A percentile compares a stretch with the other conserved stretches of the same genome.
Evolutionary conservation across 768 basidiomycete genomes (phyloP).

Genomic region (Lactifluus echinatus): DNA sequence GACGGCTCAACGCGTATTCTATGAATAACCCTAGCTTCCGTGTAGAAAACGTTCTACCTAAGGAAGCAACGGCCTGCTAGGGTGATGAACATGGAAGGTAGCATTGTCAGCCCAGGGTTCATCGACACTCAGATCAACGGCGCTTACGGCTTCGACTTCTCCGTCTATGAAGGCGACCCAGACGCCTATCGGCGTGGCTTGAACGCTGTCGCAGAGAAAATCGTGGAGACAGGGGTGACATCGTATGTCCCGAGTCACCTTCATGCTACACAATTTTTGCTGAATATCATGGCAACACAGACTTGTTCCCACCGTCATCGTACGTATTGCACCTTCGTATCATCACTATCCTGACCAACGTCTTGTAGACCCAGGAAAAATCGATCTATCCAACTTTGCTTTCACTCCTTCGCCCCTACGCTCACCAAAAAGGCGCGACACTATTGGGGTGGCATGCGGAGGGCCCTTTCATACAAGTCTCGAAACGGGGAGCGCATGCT

Average conservation of each 20-base stretch:
- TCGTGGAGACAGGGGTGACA: conserved; percentile 83
- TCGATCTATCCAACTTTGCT: conserved; percentile 66
- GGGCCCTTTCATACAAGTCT: conserved; percentile 77
- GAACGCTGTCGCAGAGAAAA: conserved; percentile 60
- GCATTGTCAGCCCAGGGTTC: conserved; percentile 79
- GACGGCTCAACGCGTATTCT: not conserved
- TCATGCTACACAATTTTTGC: conserved; percentile 4
- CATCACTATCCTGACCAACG: not conserved
- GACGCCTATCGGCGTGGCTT: conserved; percentile 60
- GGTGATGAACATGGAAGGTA: conserved; percentile 62
- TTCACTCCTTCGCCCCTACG: conserved; percentile 57
- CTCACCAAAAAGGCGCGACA: conserved; percentile 54
- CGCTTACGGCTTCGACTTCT: conserved; percentile 82
- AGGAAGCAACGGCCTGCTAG: conserved; percentile 51
- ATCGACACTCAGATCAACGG: conserved; percentile 90
- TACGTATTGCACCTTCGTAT: conserved; percentile 29
- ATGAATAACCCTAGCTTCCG: not conserved
- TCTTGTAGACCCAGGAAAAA: conserved; percentile 63
- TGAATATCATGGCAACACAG: conserved; percentile 9
- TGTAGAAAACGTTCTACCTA: conserved; percentile 58
- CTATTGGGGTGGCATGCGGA: conserved; percentile 88
- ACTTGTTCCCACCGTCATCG: conserved; percentile 43
- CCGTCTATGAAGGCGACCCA: conserved; percentile 67
- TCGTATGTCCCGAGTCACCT: conserved; percentile 47
- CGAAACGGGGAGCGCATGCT: conserved; percentile 81